Conservation (phyloP, 768 basidiomycete species). For the Cyclocybe cylindracea region DNA sequence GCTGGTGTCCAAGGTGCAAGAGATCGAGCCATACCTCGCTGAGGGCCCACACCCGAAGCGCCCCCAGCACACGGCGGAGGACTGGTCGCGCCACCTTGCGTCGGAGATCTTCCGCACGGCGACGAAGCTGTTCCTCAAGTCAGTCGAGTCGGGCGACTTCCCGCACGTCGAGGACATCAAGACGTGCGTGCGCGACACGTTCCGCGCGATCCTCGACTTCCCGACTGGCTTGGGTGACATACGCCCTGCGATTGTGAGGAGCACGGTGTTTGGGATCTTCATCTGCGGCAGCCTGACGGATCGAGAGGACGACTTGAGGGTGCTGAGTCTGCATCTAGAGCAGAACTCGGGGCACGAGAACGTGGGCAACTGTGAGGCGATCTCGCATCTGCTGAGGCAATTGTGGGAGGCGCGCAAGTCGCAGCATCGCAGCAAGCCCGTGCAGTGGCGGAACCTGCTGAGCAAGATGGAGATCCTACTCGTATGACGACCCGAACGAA, state of each 20-base stretch:
- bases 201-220: conserved; percentile 8
- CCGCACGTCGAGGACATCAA: conserved; percentile 67
- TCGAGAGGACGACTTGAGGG: conserved; percentile 38
- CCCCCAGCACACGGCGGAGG: conserved; percentile 21
- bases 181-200: conserved; percentile 38
- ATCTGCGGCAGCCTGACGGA: conserved; percentile 73
- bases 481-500: conserved; percentile 17
- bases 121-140: conserved; percentile 72
- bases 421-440: conserved; percentile 26
- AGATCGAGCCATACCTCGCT: conserved; percentile 47
- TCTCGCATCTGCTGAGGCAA: conserved; percentile 49
- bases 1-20: conserved; percentile 53
- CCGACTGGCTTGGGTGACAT: not conserved
- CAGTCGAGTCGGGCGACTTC: conserved; percentile 73
- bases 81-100: conserved; percentile 43
- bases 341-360: conserved; percentile 49
- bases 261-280: conserved; percentile 79
- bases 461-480: conserved; percentile 52
- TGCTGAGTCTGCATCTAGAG: conserved; percentile 47
- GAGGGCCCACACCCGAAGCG: conserved; percentile 21
- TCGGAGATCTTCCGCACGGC: conserved; percentile 74
- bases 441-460: conserved; percentile 67
- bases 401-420: conserved; percentile 55
- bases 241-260: conserved; percentile 63
- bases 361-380: conserved; percentile 67